Base-by-base conservation (phyloP, 352 stramenopile species). In the Chrysophaeum taylorii region DNA sequence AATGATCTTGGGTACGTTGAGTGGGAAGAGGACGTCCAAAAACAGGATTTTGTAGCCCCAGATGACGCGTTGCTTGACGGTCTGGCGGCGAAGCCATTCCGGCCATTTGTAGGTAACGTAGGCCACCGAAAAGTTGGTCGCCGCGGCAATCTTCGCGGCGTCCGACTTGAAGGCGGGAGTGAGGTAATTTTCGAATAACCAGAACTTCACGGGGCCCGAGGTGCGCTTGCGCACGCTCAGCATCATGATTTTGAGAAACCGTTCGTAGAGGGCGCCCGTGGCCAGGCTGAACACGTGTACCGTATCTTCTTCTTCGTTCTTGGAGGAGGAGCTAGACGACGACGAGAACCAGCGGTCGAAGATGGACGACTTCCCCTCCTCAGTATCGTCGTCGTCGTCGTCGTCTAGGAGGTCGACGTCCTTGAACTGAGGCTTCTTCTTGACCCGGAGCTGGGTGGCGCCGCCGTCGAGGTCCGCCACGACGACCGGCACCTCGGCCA, bases 41-140 rank as follows among this genome's bases (percentile, higher is more conserved):
- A 99, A 99, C 0, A 99, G 83, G 78, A 99, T 99, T 83, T 99
- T 99, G 86, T 99, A 99, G 21, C 94, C 96, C 96, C 96, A 99
- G 75, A 99, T 99, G 74, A 99, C 98, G 36, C 96, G 86, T 85
- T 99, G 96, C 81, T 99, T 98, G 80, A 99, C 93, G 21, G 88
- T 98, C 79, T 99, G 95, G 67, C 88, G 85, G 42, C 90, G 88
- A 70, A 99, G 78, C 95, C 94, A 99, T 76, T 98, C 93, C 1
- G 95, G 95, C 95, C 95, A 99, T 79, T 98, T 99, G 86, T 99
- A 99, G 37, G 93, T 99, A n/a, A 99, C 94, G 68, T 98, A 95
- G 64, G 89, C 93, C 60, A 99, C 94, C 63, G 98, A 87, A 81
- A 98, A 98, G 68, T 93, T 94, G 52, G 87, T 96, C 62, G 86